A percentile compares a stretch with the other conserved stretches of the same genome.
These are phyloP conservation scores for Fraxinus greggii DNA, from an alignment of 305 asterid species.

Conservation along the genomic window DNA sequence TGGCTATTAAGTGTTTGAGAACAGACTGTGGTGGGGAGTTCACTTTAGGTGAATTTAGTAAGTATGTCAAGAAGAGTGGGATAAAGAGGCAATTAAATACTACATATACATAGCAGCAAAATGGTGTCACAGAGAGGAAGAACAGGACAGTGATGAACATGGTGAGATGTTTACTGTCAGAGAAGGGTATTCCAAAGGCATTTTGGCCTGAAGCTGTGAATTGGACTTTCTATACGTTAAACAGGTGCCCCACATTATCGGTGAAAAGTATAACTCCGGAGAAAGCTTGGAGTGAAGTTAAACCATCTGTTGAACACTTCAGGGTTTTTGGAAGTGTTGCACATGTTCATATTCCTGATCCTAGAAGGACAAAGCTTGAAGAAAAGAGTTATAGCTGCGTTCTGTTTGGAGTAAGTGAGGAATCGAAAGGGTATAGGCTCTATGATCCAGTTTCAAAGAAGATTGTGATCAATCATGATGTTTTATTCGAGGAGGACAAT, in stretches of 20 bases:
- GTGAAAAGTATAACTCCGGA: background rate
- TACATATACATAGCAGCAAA: background rate
- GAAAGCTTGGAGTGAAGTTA: background rate
- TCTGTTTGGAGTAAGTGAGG: background rate
- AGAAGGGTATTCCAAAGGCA: too few species aligned
- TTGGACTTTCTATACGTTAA: background rate
- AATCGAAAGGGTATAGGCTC: background rate
- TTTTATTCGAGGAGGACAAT: background rate
- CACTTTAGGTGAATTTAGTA: too few species aligned
- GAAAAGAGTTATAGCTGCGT: background rate
- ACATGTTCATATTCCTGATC: background rate
- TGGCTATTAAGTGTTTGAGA: background rate
- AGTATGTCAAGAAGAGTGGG: background rate
- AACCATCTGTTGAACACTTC: background rate
- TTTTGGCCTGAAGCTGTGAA: too few species aligned
- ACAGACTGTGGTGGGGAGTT: background rate
- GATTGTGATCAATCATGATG: background rate
- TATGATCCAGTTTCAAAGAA: background rate
- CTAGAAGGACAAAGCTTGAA: background rate
- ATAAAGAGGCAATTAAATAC: background rate
- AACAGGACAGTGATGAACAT: too few species aligned
- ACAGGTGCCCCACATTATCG: background rate
- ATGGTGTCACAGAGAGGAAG: background rate
- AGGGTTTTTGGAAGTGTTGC: background rate
- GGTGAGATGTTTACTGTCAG: too few species aligned